Evolutionary conservation across 2,329 filamentous ascomycete species (phyloP), one percentile per base, ranked within the genome.

Genomic region (Epichloe scottii): DNA sequence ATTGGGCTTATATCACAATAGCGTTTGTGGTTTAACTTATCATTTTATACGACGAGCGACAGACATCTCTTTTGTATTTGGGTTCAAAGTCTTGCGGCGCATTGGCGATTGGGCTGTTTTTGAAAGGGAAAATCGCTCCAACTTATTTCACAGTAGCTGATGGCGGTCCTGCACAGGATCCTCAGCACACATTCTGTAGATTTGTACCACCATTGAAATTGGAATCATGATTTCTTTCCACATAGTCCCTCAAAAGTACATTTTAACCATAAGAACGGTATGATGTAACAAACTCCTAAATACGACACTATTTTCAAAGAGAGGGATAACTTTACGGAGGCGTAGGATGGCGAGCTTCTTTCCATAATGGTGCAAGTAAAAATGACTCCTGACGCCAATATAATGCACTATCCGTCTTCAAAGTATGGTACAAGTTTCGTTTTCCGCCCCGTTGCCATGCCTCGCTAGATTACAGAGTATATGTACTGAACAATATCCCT

Each of bases 331-430:
- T 30, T 4, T 1, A 30, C 30, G 30, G 30, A 4, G 3, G 30
- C 10, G 8, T 11, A 2, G 30, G 8, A 30, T 30, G 30, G 30
- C 30, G 30, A 30, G 30, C 15, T 38, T 7, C 35, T 38, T 38
- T 50, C 60, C 61, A 55, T 58, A 53, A 55, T 64, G 56, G 56
- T 63, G 61, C 62, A 63, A 64, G 62, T 57, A 65, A 64, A 56
- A 63, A 62, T 58, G 58, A 63, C 61, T 59, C 66, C 65, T 56
- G 62, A 69, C 69, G 69, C 70, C 68, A 48, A 60, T 69, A 63
- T 67, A 66, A 72, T 72, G 69, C 69, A 68, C 64, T 66, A 58
- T 62, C 65, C 64, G 64, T 70, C 66, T 68, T 69, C 65, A 70
- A 58, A 59, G 53, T 71, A 71, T 71, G 65, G 61, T 70, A 70